Base-by-base conservation (phyloP, 768 basidiomycete genomes). In the Suillus lakei region DNA sequence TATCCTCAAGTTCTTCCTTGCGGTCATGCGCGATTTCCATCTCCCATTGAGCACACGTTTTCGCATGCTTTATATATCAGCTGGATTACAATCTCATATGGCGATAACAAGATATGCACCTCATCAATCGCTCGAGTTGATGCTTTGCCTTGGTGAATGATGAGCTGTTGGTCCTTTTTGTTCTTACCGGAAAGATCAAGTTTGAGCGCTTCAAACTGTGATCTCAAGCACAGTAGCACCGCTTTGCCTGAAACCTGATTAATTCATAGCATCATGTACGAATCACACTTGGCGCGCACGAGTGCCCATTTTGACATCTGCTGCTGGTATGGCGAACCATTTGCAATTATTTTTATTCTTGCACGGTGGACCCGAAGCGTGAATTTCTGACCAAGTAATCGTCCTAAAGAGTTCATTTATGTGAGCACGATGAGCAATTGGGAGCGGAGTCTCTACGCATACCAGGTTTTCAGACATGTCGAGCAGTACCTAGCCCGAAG, bases 401-500 rank as follows among this genome's bases (percentile, higher is more conserved):
- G 28, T 34, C 21, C 34, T 36, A 21, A n/a, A 7, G 10, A 50
- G 16, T 59, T 26, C 9, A 53, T 3, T 16, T 36, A 26, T 50
- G 48, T 32, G 18, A 50, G 18, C 30, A 46, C 21, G 8, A 21
- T 60, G 21, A 60, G 16, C 12, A 28, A 26, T 59, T 4, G 18
- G 28, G 43, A 28, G 58, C 9, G 15, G 61, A 18, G 34, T 30
- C 43, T 38, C 23, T 59, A 18, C 12, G 15, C 34, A n/a, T 60
- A 68, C 56, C 34, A 13, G 2, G 32, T 41, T 18, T 21, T 13
- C 41, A 10, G 16, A 59, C 54, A 59, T 16, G 32, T 30, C n/a
- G 39, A 38, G 28, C 60, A 62, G 54, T 53, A 65, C 51, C 60
- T 46, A 34, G 66, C 50, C 13, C 55, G 51, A 41, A 56, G 60